These are phyloP conservation scores for Chalaropsis thielavioides DNA, from an alignment of 2,329 filamentous ascomycete species.

Conservation along the genomic window DNA sequence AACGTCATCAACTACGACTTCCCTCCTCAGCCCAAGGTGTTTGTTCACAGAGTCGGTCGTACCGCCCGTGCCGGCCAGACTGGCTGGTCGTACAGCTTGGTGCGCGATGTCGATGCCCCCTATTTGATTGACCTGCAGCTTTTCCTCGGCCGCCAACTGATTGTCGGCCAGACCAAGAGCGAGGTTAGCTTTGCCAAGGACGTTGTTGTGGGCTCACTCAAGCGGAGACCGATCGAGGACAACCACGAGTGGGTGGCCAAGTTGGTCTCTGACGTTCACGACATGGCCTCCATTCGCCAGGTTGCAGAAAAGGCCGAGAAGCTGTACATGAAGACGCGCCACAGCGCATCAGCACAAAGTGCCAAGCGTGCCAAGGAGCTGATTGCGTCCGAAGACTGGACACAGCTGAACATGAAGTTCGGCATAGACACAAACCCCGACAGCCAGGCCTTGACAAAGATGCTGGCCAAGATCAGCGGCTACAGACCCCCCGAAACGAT, in stretches of 20 bases:
- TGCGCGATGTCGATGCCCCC: slow-evolving; percentile 74
- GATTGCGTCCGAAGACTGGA: slow-evolving; percentile 54
- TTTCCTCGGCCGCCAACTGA: slow-evolving; percentile 72
- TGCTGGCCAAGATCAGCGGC: slow-evolving; percentile 76
- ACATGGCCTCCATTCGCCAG: slow-evolving; percentile 53
- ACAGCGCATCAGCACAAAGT: slow-evolving; percentile 79
- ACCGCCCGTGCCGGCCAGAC: slow-evolving; percentile 85
- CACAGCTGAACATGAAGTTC: slow-evolving; percentile 67
- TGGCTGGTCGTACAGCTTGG: slow-evolving; percentile 90
- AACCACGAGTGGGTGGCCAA: slow-evolving; percentile 75
- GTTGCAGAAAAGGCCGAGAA: slow-evolving; percentile 84
- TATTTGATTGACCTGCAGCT: slow-evolving; percentile 90
- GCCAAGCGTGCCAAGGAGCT: slow-evolving; percentile 75
- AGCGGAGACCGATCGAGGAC: slow-evolving; percentile 57
- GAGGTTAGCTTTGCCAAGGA: slow-evolving; percentile 63
- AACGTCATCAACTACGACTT: slow-evolving; percentile 99
- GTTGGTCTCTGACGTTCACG: slow-evolving; percentile 57
- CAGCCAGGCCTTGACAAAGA: slow-evolving; percentile 62
- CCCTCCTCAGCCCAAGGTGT: slow-evolving; percentile 89
- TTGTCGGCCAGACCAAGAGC: slow-evolving; percentile 54
- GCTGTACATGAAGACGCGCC: slow-evolving; percentile 78
- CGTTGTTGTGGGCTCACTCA: slow-evolving; percentile 64
- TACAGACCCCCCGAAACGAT: slow-evolving; percentile 88
- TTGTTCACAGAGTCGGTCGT: slow-evolving; percentile 87
- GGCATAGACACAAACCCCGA: slow-evolving; percentile 48